phyloP scores from a whole-genome alignment of 2,329 filamentous ascomycete genomes.

The Plenodomus tracheiphilus region DNA sequence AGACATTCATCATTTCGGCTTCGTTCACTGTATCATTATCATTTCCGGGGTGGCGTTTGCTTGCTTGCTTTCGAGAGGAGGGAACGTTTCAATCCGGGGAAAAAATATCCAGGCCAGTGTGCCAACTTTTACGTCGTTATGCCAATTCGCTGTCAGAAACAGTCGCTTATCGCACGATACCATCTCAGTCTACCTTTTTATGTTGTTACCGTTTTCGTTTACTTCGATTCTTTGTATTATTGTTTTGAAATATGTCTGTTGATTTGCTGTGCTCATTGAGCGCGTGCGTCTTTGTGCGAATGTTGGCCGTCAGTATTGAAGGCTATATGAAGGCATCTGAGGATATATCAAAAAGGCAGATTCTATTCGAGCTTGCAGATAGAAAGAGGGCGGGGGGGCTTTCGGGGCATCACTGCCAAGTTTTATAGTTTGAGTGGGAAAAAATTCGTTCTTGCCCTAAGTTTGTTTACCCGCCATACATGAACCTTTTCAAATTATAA shows the following conservation, averaged over 20 bases:
- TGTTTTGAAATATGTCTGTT: background rate
- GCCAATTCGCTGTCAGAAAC: background rate
- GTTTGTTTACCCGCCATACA: too few relatives aligned
- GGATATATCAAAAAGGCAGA: too few relatives aligned
- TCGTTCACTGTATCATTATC: background rate
- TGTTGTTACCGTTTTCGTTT: background rate
- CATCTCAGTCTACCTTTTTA: background rate
- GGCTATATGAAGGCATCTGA: too few relatives aligned
- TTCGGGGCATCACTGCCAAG: too few relatives aligned
- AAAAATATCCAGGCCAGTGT: background rate
- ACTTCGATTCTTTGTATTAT: background rate
- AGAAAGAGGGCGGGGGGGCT: too few relatives aligned
- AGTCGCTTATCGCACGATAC: conserved; percentile 2
- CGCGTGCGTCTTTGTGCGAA: too few relatives aligned
- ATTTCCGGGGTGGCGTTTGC: background rate
- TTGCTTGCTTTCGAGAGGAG: background rate
- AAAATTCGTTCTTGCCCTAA: too few relatives aligned
- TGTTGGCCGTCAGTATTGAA: too few relatives aligned
- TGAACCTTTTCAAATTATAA: too few relatives aligned
- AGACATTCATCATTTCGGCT: background rate
- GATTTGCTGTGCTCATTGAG: too few relatives aligned
- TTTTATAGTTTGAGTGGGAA: too few relatives aligned
- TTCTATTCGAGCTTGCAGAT: too few relatives aligned
- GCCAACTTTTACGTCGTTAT: background rate
- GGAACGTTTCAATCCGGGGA: background rate